Percentiles rank a stretch among this genome's conserved stretches.
phyloP scores from a whole-genome alignment of 208 protist species.

The Wallacemonas sp. region DNA sequence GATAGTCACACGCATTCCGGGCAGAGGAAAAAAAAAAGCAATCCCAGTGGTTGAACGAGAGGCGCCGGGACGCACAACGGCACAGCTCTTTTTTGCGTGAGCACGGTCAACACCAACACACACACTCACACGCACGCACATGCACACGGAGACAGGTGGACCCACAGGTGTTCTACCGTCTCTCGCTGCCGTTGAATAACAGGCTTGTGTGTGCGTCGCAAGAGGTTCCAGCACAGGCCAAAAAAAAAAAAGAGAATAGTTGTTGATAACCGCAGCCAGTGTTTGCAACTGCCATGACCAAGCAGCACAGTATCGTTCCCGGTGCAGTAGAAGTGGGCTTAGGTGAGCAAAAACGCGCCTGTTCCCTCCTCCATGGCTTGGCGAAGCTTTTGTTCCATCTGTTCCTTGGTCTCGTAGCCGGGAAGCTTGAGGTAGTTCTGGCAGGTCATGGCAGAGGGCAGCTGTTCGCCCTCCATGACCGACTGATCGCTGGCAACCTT shows the following conservation, averaged over 20 bases:
- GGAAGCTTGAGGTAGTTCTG: conserved; percentile 94
- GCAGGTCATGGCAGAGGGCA: conserved; percentile 93
- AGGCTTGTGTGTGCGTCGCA: too few relatives aligned
- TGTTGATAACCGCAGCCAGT: neutral
- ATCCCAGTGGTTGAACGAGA: too few relatives aligned
- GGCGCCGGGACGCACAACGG: too few relatives aligned
- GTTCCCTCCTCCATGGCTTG: conserved; percentile 84
- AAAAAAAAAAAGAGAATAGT: neutral
- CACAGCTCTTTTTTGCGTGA: too few relatives aligned
- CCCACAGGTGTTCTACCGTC: too few relatives aligned
- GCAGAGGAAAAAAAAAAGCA: too few relatives aligned
- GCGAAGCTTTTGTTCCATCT: conserved; percentile 85
- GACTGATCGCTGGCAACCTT: conserved; percentile 66
- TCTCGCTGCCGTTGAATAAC: too few relatives aligned
- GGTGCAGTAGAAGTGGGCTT: conserved; percentile 4
- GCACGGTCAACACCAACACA: too few relatives aligned
- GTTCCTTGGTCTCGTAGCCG: conserved; percentile 74
- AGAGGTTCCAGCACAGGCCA: too few relatives aligned
- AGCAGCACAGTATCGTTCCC: neutral
- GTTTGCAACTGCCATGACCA: neutral
- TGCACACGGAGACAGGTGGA: too few relatives aligned
- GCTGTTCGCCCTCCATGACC: conserved; percentile 64
- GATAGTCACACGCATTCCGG: too few relatives aligned
- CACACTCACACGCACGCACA: neutral
- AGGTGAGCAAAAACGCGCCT: conserved; percentile 86